A percentile compares a stretch with the other conserved stretches of the same genome.
Evolutionary conservation across 371 early-diverging fungal species (phyloP).

Genomic region (Umbelopsis sp.): DNA sequence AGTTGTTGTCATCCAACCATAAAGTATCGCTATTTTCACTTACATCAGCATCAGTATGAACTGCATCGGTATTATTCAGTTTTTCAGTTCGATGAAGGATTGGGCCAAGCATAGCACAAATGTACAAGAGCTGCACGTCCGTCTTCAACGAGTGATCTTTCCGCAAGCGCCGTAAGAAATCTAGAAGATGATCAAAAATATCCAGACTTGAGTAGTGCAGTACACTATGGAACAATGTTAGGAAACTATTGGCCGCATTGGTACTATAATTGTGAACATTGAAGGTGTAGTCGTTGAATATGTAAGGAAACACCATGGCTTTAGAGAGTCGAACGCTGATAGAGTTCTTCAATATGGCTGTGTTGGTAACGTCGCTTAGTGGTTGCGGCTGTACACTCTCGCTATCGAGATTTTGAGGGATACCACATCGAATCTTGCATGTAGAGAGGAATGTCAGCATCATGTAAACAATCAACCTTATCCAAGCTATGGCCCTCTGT

Average conservation of each 20-base stretch:
- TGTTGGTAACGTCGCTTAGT: conserved; percentile 41
- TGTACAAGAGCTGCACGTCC: conserved; percentile 75
- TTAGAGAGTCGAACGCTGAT: conserved; percentile 46
- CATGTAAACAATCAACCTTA: not conserved
- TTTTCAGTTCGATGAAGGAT: conserved; percentile 75
- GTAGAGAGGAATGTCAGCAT: no score
- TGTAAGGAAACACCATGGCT: conserved; percentile 54
- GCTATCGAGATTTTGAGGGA: conserved; percentile 45
- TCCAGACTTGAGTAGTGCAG: conserved; percentile 67
- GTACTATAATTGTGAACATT: conserved; percentile 65
- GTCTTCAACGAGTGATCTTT: conserved; percentile 55
- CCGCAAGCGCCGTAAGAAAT: conserved; percentile 39
- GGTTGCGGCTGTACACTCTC: conserved; percentile 40
- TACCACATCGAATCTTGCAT: conserved; percentile 49
- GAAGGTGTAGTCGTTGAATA: conserved; percentile 66
- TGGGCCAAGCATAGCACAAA: conserved; percentile 76
- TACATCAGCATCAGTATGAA: conserved; percentile 49
- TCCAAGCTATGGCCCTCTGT: not conserved
- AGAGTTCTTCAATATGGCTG: conserved; percentile 38
- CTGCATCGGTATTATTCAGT: conserved; percentile 28
- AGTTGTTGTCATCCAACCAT: not conserved
- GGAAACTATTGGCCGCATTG: conserved; percentile 64
- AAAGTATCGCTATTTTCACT: not conserved
- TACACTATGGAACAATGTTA: conserved; percentile 66
- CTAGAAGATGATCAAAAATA: conserved; percentile 45